Base-by-base conservation (phyloP, 148 eudicot genomes). In the Silene latifolia region DNA sequence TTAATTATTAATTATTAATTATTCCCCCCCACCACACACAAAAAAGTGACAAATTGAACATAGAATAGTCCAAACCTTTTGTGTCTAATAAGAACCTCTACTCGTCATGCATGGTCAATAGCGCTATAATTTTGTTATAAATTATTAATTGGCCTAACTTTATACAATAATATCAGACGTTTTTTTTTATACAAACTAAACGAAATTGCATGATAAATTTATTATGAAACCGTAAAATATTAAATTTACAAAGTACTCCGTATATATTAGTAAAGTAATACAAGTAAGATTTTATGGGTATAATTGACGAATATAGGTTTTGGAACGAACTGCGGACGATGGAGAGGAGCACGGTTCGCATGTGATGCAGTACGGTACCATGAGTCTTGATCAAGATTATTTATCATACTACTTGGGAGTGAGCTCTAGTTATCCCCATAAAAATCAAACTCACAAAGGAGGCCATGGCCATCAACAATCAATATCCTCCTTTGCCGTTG, bases 301-400 rank as follows among this genome's bases (percentile, higher is more conserved):
- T 3, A 48, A 48, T 48, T 12, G 56, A 51, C 18, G 17, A 1
- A 51, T 51, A 51, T 39, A 81, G 84, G 84, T 81, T 9, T 68
- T 73, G 80, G 46, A 19, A 7, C 57, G 84, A 20, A 81, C 84
- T 0, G 74, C 78, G 2, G 69, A 23, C 4, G 78, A 23, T 5
- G 80, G 68, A 27, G 76, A 71, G 54, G 75, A 77, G 0, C 75
- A 68, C 20, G 79, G 82, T 29, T 82, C 85, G 5, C 82, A 78
- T 67, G 85, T 79, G 0, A 75, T 78, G 63, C 76, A 82, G 62
- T 82, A 78, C 61, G 85, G 85, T 29, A 27, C 69, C 32, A 51
- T 67, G 7, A 63, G 23, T 48, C 9, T 82, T n/a, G 70, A 69
- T 44, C 32, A 59, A 63, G 77, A 75, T 2, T 25, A 23, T 5